These are phyloP conservation scores for Imleria badia DNA, from an alignment of 768 basidiomycete genomes.

Conservation along the genomic window DNA sequence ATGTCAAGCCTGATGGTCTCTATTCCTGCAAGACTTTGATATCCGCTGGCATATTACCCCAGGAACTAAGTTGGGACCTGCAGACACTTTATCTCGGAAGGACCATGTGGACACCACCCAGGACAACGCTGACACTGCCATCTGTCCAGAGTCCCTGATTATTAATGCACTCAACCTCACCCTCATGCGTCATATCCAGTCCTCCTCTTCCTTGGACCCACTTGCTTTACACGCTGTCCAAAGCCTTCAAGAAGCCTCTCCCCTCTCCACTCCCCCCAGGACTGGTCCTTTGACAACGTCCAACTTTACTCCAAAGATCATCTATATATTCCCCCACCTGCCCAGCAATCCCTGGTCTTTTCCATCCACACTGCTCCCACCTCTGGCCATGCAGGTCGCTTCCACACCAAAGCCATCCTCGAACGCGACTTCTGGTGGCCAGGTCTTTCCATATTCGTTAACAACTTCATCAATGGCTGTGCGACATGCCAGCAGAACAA, in stretches of 20 bases:
- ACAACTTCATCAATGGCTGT: not conserved
- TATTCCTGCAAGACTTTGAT: too few species aligned
- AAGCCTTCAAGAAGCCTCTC: not conserved
- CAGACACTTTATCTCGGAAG: not conserved
- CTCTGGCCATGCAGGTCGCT: not conserved
- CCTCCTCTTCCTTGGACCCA: not conserved
- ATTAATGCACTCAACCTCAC: not conserved
- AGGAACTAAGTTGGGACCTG: not conserved
- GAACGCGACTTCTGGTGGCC: not conserved
- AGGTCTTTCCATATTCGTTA: accelerated
- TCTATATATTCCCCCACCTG: not conserved
- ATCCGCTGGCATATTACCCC: too few species aligned
- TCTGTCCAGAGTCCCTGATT: not conserved
- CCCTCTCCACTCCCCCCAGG: too few species aligned
- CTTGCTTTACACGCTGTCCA: not conserved
- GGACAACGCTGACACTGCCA: not conserved
- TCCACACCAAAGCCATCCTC: not conserved
- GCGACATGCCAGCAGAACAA: not conserved
- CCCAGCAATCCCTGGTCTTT: not conserved
- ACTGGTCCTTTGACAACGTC: not conserved
- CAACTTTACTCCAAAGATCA: not conserved
- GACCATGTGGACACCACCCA: not conserved
- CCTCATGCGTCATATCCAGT: not conserved
- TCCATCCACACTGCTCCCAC: too few species aligned
- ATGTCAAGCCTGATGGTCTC: too few species aligned